Percentiles rank a stretch among this genome's conserved stretches.
Evolutionary conservation across 805 yeast genomes (phyloP).

Genomic region (Metahyphopichia silvanorum): DNA sequence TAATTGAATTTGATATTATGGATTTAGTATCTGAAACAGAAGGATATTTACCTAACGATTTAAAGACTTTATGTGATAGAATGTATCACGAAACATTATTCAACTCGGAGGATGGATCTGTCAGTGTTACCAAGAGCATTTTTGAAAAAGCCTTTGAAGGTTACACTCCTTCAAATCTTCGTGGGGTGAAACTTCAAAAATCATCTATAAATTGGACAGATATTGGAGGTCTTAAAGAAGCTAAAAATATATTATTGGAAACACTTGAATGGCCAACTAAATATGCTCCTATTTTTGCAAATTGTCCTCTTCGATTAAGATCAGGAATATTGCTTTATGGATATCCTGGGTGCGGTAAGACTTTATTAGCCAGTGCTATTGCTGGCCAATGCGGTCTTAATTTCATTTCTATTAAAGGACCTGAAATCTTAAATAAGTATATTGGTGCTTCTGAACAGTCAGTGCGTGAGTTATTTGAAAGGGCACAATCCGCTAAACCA

Average conservation of each 20-base stretch:
- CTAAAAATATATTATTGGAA: slow-evolving; percentile 73
- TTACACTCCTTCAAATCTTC: slow-evolving; percentile 74
- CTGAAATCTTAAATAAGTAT: slow-evolving; percentile 90
- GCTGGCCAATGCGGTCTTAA: slow-evolving; percentile 93
- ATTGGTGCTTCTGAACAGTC: slow-evolving; percentile 97
- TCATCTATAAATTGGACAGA: slow-evolving; percentile 77
- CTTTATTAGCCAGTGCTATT: slow-evolving; percentile 87
- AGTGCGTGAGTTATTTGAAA: slow-evolving; percentile 86
- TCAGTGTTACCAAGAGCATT: slow-evolving; percentile 24
- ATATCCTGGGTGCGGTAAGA: slow-evolving; percentile 97
- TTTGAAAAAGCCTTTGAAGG: slow-evolving; percentile 60
- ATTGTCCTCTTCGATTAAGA: slow-evolving; percentile 81
- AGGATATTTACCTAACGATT: slow-evolving; percentile 84
- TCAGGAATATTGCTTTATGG: slow-evolving; percentile 92
- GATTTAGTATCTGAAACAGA: slow-evolving; percentile 67
- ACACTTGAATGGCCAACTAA: slow-evolving; percentile 97
- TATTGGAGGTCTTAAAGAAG: slow-evolving; percentile 82
- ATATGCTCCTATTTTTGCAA: slow-evolving; percentile 90
- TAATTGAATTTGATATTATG: slow-evolving; percentile 40
- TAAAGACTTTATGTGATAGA: slow-evolving; percentile 69
- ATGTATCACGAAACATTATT: slow-evolving; percentile 52
- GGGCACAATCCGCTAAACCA: slow-evolving; percentile 94
- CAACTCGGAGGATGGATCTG: slow-evolving; percentile 8
- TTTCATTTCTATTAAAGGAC: slow-evolving; percentile 92
- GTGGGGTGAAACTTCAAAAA: slow-evolving; percentile 85